Base-by-base conservation (phyloP, 2,329 filamentous ascomycete genomes). In the Cladobotryum mycophilum region DNA sequence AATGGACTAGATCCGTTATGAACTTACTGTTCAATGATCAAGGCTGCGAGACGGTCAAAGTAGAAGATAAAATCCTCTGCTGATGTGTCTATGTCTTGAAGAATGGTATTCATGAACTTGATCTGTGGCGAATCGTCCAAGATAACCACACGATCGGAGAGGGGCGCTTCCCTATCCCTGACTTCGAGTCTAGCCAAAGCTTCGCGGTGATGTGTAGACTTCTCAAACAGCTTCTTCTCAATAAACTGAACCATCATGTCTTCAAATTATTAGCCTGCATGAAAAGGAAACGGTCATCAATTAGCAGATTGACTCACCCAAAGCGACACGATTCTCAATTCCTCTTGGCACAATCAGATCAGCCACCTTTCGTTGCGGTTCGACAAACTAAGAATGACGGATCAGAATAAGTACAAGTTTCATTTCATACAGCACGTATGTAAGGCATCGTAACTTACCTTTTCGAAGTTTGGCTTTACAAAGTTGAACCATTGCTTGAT, bases 401-500 rank as follows among this genome's bases (percentile, higher is more conserved):
- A 46, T 38, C 33, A 14, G 14, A 18, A 20, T 49, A 18, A 45
- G 50, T 35, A n/a, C 33, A 22, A 14, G 4, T 5, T 22, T 15
- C 38, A n/a, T 25, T 20, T 20, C 22, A 11, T 40, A 14, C 15
- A 38, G 20, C 20, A 20, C 20, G 5, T 30, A 30, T 36, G 33
- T 30, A 18, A 15, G 20, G 15, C 9, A 38, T 25, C 13, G 41
- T 14, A 9, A 17, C 61, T 49, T 63, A 78, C 79, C 69, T 86
- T 89, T 67, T 92, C 87, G 61, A 95, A 97, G 63, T 97, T 97
- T 3, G 93, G 93, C 70, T 99, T 99, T 41, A 99, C 93, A 65
- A 88, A 99, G 11, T 74, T 75, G 66, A 97, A 96, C 93, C 93
- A 99, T 67, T 99, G 93, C 69, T 97, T 97, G 67, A 99, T 91